Evolutionary conservation across 2,329 filamentous ascomycete species (phyloP), one percentile per base, ranked within the genome.

Genomic region (Epichloe hybrida): DNA sequence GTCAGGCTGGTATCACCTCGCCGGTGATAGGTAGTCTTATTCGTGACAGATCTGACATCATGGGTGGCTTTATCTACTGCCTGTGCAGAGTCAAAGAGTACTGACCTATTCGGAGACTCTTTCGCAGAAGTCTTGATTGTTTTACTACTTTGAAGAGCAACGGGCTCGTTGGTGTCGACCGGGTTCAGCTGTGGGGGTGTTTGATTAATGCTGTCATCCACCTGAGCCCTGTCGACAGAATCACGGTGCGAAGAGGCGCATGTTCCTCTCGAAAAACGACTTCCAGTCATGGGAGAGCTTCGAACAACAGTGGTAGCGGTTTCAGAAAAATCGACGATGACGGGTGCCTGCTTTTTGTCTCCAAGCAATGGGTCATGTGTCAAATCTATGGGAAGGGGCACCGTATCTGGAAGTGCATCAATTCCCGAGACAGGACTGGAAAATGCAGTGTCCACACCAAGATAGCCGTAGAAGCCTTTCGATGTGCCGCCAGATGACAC

Each of bases 251-350:
- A 39, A 27, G 60, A 40, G 27, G 45, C 40, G 31, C n/a, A 40
- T 15, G 46, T 15, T 48, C 45, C 42, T 40, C 31, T 53, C 11
- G 46, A 50, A 9, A 42, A n/a, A 35, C 57, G 48, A 21, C 49
- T 47, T 4, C 39, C 13, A 7, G 31, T 36, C 40, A 57, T 48
- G 4, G 64, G 63, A 4, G 65, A 67, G 39, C 65, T 68, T 20
- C 65, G 59, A 27, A 52, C 52, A 23, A 55, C 40, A 2, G 65
- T 66, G 2, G 65, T 65, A 11, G 64, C 64, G n/a, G 65, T 67
- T 47, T 67, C 65, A 0, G 65, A 67, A 20, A 67, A 63, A 38
- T 67, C 65, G 5, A 66, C 45, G 20, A 48, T 53, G 34, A 36
- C 12, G 21, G 40, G 17, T 20, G 15, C 3, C 34, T 42, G 45